These are phyloP conservation scores for Kingdonia uniflora DNA, from an alignment of 164 flowering plant genomes.

Conservation along the genomic window DNA sequence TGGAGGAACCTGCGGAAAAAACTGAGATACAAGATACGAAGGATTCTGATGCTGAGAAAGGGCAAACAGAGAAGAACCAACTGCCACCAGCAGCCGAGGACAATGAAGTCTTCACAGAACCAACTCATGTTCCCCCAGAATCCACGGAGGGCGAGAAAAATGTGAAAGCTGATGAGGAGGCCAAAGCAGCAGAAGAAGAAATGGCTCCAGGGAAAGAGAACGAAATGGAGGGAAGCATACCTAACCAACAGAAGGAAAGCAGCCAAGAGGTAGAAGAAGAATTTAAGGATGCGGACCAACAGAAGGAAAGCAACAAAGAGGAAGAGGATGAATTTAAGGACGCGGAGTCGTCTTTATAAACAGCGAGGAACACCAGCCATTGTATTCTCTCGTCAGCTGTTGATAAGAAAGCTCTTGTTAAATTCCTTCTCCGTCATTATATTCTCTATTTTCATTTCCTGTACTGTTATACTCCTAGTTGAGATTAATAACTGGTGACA, in stretches of 20 bases:
- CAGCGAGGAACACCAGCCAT: no score
- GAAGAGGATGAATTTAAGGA: no score
- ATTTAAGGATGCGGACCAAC: no score
- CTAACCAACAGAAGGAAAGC: constrained; percentile 8
- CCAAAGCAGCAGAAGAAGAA: background rate
- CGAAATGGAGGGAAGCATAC: constrained; percentile 3
- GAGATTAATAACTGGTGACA: background rate
- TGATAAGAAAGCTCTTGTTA: no score
- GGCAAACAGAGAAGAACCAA: background rate
- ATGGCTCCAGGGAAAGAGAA: background rate
- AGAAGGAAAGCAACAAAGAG: constrained; percentile 1
- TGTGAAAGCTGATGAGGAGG: constrained; percentile 1
- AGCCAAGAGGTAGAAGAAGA: background rate
- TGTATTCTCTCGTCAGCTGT: no score
- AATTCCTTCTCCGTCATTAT: no score
- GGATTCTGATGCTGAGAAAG: background rate
- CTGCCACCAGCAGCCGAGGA: constrained; percentile 1
- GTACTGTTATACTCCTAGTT: background rate
- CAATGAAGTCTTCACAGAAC: no score
- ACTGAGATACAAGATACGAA: no score
- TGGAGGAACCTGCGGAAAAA: background rate
- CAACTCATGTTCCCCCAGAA: no score
- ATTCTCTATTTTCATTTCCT: no score
- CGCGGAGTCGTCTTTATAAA: no score
- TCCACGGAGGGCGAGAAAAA: constrained; percentile 7